These are phyloP conservation scores for Dendrobium catenatum DNA, from an alignment of 106 monocot species.

Conservation along the genomic window DNA sequence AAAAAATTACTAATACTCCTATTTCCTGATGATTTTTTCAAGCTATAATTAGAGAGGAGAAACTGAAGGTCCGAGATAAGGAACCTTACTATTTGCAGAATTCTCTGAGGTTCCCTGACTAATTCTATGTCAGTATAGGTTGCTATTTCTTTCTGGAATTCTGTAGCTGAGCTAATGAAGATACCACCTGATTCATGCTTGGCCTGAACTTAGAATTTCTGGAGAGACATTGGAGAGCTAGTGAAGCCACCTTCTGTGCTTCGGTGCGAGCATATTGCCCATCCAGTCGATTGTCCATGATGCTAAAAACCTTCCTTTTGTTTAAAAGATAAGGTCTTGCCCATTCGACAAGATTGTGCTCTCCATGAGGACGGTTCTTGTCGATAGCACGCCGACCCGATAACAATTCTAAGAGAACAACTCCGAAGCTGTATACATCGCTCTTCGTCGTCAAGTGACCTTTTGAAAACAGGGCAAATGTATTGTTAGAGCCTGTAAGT, in stretches of 20 bases:
- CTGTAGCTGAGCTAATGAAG: constrained; percentile 46
- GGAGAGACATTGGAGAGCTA: constrained; percentile 47
- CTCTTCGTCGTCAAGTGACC: constrained; percentile 77
- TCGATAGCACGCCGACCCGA: constrained; percentile 62
- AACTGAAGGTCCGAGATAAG: constrained; percentile 12
- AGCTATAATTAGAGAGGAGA: constrained; percentile 17
- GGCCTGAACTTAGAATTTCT: constrained; percentile 38
- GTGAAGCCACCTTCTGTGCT: constrained; percentile 46
- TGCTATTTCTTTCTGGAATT: not conserved
- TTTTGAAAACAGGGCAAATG: constrained; percentile 3
- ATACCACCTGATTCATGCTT: constrained; percentile 60
- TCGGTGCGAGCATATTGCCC: constrained; percentile 57
- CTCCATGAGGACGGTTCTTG: not conserved
- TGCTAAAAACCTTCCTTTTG: constrained; percentile 60
- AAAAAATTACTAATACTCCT: no score
- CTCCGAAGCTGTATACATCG: constrained; percentile 83
- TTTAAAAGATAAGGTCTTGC: constrained; percentile 46
- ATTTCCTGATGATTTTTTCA: no score
- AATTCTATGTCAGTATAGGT: not conserved
- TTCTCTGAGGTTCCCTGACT: constrained; percentile 20
- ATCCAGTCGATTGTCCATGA: constrained; percentile 54
- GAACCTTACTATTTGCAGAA: not conserved
- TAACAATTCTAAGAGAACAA: constrained; percentile 80
- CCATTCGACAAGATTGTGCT: no score
- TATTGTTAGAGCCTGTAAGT: not conserved